Percentiles rank a stretch among this genome's conserved stretches.
These are phyloP conservation scores for Austropuccinia psidii DNA, from an alignment of 1,284 basidiomycete species.

Conservation along the genomic window DNA sequence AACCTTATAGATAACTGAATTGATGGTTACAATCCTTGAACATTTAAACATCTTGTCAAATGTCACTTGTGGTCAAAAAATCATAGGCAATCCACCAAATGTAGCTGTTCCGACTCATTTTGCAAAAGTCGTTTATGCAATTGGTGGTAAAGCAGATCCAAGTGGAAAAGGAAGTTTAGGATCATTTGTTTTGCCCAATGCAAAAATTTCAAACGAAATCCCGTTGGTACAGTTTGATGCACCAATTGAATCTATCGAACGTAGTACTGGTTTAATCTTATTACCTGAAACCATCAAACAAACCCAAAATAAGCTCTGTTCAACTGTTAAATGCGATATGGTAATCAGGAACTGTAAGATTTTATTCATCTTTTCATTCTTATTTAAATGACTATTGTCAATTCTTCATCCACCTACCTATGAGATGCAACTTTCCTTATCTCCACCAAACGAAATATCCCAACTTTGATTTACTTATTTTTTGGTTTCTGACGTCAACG, in stretches of 20 bases:
- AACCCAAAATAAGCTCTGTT: conserved; percentile 74
- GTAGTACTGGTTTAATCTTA: conserved; percentile 76
- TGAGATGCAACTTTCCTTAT: no score
- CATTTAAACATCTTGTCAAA: neutral
- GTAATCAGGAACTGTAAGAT: no score
- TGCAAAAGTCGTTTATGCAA: conserved; percentile 82
- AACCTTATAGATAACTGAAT: neutral
- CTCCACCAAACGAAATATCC: no score
- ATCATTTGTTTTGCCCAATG: conserved; percentile 90
- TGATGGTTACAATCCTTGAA: neutral
- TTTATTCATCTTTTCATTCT: no score
- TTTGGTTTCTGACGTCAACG: no score
- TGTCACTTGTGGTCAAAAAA: neutral
- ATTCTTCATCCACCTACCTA: no score
- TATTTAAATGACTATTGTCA: no score
- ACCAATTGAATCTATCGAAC: conserved; percentile 79
- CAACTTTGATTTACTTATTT: no score
- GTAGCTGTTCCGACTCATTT: conserved; percentile 95
- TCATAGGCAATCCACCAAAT: conserved; percentile 78
- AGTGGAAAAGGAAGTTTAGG: conserved; percentile 66
- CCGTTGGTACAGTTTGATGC: conserved; percentile 63
- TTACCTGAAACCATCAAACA: conserved; percentile 77
- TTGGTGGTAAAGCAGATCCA: conserved; percentile 53
- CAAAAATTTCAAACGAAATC: conserved; percentile 72
- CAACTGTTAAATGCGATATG: conserved; percentile 31